Percentiles rank a stretch among this genome's conserved stretches.
Conservation (phyloP, 306 rosid species). For the Sechiopsis laciniata region DNA sequence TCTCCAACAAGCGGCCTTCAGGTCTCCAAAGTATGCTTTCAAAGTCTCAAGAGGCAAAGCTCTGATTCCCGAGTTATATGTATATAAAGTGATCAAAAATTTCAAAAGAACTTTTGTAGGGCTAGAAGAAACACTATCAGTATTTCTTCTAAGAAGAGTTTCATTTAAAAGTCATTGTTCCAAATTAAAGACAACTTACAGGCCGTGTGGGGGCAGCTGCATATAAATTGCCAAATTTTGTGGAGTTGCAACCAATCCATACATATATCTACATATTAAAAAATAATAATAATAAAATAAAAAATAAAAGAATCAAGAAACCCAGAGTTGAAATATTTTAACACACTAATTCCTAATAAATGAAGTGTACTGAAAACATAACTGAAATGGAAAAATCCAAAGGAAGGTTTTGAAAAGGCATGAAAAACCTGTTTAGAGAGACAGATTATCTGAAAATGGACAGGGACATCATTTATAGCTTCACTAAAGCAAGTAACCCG, state of each 20-base stretch:
- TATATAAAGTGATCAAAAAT: too few species aligned
- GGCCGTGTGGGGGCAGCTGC: slow-evolving; percentile 82
- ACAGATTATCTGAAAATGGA: slow-evolving; percentile 76
- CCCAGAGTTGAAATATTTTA: neutral
- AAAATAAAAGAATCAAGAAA: slow-evolving; percentile 5
- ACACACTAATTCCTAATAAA: neutral
- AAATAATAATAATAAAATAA: too few species aligned
- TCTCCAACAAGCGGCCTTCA: too few species aligned
- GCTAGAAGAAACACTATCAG: too few species aligned
- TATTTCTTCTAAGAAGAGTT: too few species aligned
- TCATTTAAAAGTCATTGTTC: neutral
- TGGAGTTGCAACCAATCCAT: slow-evolving; percentile 81
- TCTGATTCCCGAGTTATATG: too few species aligned
- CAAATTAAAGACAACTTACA: slow-evolving; percentile 31
- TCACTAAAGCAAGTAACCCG: slow-evolving; percentile 60
- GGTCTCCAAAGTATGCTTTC: too few species aligned
- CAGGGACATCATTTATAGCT: slow-evolving; percentile 47
- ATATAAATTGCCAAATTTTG: slow-evolving; percentile 68
- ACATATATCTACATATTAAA: slow-evolving; percentile 48
- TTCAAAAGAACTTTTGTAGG: too few species aligned
- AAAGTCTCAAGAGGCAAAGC: too few species aligned
- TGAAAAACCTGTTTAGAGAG: slow-evolving; percentile 61
- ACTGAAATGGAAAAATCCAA: neutral
- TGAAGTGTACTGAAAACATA: too few species aligned
- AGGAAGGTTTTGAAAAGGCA: neutral